phyloP scores from a whole-genome alignment of 257 asterid genomes.

The Solanum neorickii region DNA sequence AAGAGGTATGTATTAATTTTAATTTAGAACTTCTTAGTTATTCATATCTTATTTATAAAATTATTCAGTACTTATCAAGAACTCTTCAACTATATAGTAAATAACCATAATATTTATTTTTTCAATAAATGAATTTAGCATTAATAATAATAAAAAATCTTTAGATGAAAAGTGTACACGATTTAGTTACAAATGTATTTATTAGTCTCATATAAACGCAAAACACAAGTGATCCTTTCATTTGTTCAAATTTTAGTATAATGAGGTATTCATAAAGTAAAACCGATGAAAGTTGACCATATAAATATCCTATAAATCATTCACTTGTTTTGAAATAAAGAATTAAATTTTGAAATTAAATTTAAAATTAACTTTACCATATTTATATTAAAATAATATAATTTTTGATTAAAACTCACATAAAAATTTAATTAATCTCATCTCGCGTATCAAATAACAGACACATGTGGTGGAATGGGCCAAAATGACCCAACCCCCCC shows the following conservation, averaged over 20 bases:
- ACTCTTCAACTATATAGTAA: background rate
- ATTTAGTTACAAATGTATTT: background rate
- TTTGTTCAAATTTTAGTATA: background rate
- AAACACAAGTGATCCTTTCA: background rate
- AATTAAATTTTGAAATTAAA: background rate
- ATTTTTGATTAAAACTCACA: background rate
- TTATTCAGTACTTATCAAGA: background rate
- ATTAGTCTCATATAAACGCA: background rate
- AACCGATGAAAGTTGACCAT: accelerated
- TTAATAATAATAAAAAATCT: background rate
- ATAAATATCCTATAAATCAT: background rate
- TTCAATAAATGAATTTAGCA: background rate
- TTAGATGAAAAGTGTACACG: background rate
- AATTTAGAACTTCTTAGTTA: background rate
- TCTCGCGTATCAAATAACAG: too few relatives aligned
- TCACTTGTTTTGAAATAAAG: too few relatives aligned
- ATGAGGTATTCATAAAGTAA: background rate
- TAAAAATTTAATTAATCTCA: too few relatives aligned
- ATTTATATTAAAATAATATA: background rate
- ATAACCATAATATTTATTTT: background rate
- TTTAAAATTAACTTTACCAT: background rate
- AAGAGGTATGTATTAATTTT: background rate
- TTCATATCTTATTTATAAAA: background rate
- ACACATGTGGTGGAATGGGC: too few relatives aligned
- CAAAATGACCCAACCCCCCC: too few relatives aligned